A percentile compares a stretch with the other conserved stretches of the same genome.
phyloP scores from a whole-genome alignment of 129 eudicot species.

The Centrapalus pauciflorus region DNA sequence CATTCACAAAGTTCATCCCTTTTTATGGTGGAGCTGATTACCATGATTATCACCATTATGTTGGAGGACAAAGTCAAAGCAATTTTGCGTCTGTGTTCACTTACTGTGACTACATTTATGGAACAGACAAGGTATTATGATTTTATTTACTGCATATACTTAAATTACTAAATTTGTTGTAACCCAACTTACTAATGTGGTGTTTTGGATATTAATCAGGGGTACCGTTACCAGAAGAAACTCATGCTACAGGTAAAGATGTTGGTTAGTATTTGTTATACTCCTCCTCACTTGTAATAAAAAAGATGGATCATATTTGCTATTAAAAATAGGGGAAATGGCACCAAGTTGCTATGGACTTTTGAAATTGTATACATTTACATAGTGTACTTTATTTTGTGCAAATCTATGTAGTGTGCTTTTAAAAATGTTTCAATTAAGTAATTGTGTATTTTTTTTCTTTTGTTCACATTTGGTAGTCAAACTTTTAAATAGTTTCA shows the following conservation, averaged over 20 bases:
- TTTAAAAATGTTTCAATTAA: too few species aligned
- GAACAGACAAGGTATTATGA: conserved; percentile 84
- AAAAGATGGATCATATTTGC: neutral
- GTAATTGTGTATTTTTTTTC: too few species aligned
- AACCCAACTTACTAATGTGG: conserved; percentile 4
- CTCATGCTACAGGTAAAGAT: conserved; percentile 64
- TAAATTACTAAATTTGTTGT: too few species aligned
- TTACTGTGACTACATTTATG: conserved; percentile 87
- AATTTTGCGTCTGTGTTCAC: conserved; percentile 93
- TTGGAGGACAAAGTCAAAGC: conserved; percentile 94
- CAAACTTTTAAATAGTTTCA: too few species aligned
- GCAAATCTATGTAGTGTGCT: too few species aligned
- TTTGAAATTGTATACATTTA: too few species aligned
- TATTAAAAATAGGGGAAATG: neutral
- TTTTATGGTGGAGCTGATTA: conserved; percentile 94
- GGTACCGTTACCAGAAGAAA: conserved; percentile 82
- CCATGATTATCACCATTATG: conserved; percentile 97
- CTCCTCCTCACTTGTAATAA: neutral
- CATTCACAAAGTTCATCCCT: conserved; percentile 72
- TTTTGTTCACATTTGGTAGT: too few species aligned
- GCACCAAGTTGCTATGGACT: too few species aligned
- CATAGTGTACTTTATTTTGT: too few species aligned
- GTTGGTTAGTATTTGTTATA: neutral
- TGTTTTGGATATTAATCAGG: conserved; percentile 44
- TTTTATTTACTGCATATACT: neutral